Evolutionary conservation across 495 filamentous ascomycete genomes (phyloP).

Genomic region (Neurospora tetraspora): DNA sequence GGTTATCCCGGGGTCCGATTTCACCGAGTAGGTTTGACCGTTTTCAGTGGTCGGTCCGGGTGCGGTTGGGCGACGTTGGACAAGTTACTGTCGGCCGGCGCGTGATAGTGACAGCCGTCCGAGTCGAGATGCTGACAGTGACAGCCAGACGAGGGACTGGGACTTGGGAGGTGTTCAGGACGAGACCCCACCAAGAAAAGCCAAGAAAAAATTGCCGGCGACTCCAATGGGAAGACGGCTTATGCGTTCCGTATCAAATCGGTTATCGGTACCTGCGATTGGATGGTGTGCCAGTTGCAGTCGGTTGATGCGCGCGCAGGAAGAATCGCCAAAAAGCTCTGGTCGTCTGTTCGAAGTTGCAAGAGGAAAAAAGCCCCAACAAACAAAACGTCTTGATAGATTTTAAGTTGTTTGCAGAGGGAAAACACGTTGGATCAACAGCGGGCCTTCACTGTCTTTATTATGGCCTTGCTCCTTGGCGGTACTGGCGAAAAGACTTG

Average conservation of each 20-base stretch:
- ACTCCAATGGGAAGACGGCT: not conserved
- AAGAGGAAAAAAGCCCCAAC: slow-evolving; percentile 9
- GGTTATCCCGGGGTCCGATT: not conserved
- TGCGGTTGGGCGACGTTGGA: not conserved
- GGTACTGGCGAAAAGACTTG: slow-evolving; percentile 38
- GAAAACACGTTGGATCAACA: slow-evolving; percentile 24
- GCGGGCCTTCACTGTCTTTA: slow-evolving; percentile 36
- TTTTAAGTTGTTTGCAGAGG: slow-evolving; percentile 15
- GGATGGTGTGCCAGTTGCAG: not conserved
- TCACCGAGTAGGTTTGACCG: not conserved
- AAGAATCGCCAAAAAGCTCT: not conserved
- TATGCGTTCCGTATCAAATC: not conserved
- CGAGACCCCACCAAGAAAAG: not conserved
- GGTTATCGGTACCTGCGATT: not conserved
- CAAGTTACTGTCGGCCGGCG: not conserved
- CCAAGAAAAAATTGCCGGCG: not conserved
- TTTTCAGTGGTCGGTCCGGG: not conserved
- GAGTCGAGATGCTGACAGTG: not conserved
- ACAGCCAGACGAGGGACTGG: not conserved
- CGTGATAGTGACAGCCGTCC: not conserved
- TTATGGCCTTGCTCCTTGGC: slow-evolving; percentile 33
- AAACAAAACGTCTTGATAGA: slow-evolving; percentile 9
- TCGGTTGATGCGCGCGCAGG: not conserved
- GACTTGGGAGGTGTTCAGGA: not conserved
- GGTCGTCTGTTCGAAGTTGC: not conserved